These are phyloP conservation scores for Plasmodium malariae DNA, from an alignment of 169 alveolate genomes.

Conservation along the genomic window DNA sequence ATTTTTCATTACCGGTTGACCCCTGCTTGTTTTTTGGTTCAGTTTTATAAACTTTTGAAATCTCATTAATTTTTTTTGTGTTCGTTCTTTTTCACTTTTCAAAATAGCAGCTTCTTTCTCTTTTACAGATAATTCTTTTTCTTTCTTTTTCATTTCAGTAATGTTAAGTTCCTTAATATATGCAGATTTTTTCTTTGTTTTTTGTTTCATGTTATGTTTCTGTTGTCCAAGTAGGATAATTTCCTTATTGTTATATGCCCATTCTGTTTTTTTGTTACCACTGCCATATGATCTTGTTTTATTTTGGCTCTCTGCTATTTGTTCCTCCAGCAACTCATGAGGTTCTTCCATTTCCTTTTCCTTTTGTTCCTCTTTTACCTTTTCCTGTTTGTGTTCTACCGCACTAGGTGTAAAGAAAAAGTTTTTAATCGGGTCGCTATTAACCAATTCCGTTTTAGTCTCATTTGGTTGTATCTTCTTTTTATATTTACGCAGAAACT, in stretches of 20 bases:
- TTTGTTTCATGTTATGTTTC: constrained; percentile 2
- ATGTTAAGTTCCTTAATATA: constrained; percentile 1
- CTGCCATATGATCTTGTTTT: neutral
- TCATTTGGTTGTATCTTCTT: constrained; percentile 17
- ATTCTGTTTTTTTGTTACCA: neutral
- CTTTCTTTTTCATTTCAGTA: neutral
- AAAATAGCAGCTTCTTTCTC: neutral
- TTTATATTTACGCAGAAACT: constrained; percentile 62
- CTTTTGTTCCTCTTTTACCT: neutral
- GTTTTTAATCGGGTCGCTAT: constrained; percentile 56
- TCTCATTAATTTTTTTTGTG: neutral
- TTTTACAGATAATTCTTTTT: neutral
- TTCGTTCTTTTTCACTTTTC: constrained; percentile 7
- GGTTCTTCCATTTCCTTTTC: neutral
- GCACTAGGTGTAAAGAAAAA: constrained; percentile 51
- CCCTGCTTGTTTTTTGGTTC: constrained; percentile 24
- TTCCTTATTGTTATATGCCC: too few relatives aligned
- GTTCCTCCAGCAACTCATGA: neutral
- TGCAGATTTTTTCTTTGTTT: neutral
- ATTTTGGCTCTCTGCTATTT: neutral
- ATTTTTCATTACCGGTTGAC: constrained; percentile 71
- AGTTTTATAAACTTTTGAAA: neutral
- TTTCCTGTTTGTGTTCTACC: neutral
- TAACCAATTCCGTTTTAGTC: neutral
- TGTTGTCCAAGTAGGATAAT: too few relatives aligned